Conservation (phyloP, 352 stramenopile genomes). For the Globisporangium heterothallicum region DNA sequence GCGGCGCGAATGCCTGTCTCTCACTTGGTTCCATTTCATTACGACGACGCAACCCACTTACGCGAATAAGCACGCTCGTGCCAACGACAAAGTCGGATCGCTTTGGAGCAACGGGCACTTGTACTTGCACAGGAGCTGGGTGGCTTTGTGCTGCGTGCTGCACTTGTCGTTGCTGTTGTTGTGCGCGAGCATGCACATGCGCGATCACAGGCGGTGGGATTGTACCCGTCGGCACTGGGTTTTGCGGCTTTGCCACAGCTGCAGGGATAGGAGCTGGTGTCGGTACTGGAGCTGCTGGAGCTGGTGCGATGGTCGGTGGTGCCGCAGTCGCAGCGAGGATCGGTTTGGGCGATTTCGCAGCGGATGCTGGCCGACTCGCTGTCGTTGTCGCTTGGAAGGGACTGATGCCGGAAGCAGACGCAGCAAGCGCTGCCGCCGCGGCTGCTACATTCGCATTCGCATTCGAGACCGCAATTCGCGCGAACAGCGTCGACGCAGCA, state of each 20-base stretch:
- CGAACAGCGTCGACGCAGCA: conserved; percentile 8
- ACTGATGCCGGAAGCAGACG: conserved; percentile 7
- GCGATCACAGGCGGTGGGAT: conserved; percentile 10
- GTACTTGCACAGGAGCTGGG: not conserved
- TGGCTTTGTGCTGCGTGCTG: not conserved
- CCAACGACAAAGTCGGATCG: conserved; percentile 63
- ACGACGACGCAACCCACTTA: conserved; percentile 19
- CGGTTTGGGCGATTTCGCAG: conserved; percentile 25
- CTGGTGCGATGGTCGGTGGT: conserved; percentile 19
- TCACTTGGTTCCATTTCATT: not conserved
- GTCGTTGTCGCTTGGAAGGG: not conserved
- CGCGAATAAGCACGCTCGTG: conserved; percentile 61
- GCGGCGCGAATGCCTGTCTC: not conserved
- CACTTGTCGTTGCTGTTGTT: not conserved
- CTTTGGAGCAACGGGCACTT: conserved; percentile 19
- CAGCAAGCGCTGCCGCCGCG: not conserved
- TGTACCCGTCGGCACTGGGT: not conserved
- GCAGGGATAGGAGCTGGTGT: not conserved
- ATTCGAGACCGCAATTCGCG: conserved; percentile 1
- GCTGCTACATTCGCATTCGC: not conserved
- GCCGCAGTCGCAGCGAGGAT: conserved; percentile 11
- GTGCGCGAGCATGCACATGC: conserved; percentile 5
- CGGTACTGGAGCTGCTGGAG: conserved; percentile 9
- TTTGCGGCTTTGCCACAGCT: conserved; percentile 7
- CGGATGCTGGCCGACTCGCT: conserved; percentile 5